Percentiles rank a stretch among this genome's conserved stretches.
phyloP scores from a whole-genome alignment of 441 rosid species.

The Erodium trifolium region DNA sequence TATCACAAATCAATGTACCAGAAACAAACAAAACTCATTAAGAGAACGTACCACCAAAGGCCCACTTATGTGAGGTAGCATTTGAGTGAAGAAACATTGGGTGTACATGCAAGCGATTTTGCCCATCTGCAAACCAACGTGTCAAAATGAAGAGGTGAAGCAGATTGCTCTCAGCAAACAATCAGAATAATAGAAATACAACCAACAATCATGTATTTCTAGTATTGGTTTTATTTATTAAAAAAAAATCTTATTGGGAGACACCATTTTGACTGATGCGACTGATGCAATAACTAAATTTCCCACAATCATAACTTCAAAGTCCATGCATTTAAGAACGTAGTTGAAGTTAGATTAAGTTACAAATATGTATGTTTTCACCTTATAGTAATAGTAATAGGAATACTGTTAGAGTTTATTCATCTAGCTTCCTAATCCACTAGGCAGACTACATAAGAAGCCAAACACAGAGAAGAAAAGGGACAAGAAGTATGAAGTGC shows the following conservation, averaged over 20 bases:
- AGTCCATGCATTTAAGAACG: no score
- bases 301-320: no score
- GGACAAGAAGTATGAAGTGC: not conserved
- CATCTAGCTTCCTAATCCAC: no score
- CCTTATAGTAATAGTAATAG: no score
- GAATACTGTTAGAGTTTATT: no score
- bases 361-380: no score
- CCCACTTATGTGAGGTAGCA: conserved; percentile 33
- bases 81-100: conserved; percentile 30
- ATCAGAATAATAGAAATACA: not conserved
- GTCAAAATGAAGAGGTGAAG: conserved; percentile 1
- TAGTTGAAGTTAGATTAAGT: no score
- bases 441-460: not conserved
- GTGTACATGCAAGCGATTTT: conserved; percentile 21
- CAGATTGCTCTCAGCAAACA: not conserved
- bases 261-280: no score
- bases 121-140: conserved; percentile 18
- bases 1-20: not conserved
- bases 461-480: not conserved
- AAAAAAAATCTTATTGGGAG: no score
- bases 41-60: conserved; percentile 23
- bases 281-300: no score
- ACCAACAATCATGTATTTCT: not conserved
- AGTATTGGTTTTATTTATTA: no score
- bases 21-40: not conserved